A percentile compares a stretch with the other conserved stretches of the same genome.
These are phyloP conservation scores for Sapria himalayana DNA, from an alignment of 345 rosid species.

Conservation along the genomic window DNA sequence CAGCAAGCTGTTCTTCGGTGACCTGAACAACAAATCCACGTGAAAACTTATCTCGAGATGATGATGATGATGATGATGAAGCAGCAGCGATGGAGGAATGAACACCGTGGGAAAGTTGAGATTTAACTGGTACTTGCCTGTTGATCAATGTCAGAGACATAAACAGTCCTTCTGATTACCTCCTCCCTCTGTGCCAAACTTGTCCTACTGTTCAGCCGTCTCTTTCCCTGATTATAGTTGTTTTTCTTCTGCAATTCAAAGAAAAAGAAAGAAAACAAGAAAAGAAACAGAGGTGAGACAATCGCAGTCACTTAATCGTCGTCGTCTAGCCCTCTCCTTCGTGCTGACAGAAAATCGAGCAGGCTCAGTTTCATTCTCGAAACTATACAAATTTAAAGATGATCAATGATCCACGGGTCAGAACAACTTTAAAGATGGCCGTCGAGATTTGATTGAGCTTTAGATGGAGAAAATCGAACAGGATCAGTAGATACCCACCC, in stretches of 20 bases:
- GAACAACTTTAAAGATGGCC: slow-evolving; percentile 1
- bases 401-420: neutral
- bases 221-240: slow-evolving; percentile 43
- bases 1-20: slow-evolving; percentile 95
- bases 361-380: neutral
- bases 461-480: neutral
- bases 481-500: slow-evolving; percentile 25
- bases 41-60: no score
- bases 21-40: slow-evolving; percentile 33
- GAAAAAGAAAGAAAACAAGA: slow-evolving; percentile 5
- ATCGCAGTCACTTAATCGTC: neutral
- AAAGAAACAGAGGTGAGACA: neutral
- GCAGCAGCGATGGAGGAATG: no score
- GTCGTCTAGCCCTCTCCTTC: neutral
- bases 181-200: slow-evolving; percentile 84
- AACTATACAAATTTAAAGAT: slow-evolving; percentile 5
- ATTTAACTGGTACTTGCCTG: slow-evolving; percentile 27
- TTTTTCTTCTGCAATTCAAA: slow-evolving; percentile 54
- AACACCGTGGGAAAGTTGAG: neutral
- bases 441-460: no score
- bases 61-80: no score
- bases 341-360: neutral
- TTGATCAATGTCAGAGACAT: slow-evolving; percentile 85
- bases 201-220: slow-evolving; percentile 53
- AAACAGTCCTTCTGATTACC: slow-evolving; percentile 65